Evolutionary conservation across 768 basidiomycete genomes (phyloP).

Genomic region (Amanita thiersii): DNA sequence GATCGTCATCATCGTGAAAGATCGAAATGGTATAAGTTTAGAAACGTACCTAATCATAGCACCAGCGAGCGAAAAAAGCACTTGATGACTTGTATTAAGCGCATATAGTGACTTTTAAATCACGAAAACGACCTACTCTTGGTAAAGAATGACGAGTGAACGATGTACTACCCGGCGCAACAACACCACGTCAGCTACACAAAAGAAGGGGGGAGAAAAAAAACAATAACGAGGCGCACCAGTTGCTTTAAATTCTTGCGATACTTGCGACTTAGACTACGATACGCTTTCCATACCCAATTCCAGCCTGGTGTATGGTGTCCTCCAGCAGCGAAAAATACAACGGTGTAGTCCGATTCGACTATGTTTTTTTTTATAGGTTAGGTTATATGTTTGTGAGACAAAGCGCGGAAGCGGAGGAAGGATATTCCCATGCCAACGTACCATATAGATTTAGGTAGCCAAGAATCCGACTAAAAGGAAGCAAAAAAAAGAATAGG

Average conservation of each 20-base stretch:
- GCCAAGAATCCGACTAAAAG: constrained; percentile 57
- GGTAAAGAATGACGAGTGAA: constrained; percentile 83
- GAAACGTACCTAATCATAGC: constrained; percentile 76
- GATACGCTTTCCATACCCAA: constrained; percentile 89
- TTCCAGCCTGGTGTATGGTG: constrained; percentile 73
- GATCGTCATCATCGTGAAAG: background rate
- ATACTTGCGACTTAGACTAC: constrained; percentile 74
- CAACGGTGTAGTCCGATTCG: constrained; percentile 82
- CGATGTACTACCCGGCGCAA: constrained; percentile 30
- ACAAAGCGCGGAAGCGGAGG: background rate
- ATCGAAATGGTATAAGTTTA: background rate
- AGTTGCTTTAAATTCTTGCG: constrained; percentile 82
- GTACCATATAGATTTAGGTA: constrained; percentile 78
- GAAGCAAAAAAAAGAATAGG: constrained; percentile 11
- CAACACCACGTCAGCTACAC: background rate
- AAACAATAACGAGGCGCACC: constrained; percentile 30
- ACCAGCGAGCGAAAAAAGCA: constrained; percentile 84
- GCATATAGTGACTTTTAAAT: background rate
- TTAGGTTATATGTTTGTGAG: background rate
- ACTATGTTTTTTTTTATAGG: constrained; percentile 36
- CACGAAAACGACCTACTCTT: constrained; percentile 48
- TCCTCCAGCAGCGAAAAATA: constrained; percentile 80
- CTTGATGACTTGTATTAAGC: constrained; percentile 27
- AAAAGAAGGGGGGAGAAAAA: constrained; percentile 21
- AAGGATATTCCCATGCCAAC: constrained; percentile 10